These are phyloP conservation scores for Claviceps arundinis DNA, from an alignment of 2,329 filamentous ascomycete genomes.

Conservation along the genomic window DNA sequence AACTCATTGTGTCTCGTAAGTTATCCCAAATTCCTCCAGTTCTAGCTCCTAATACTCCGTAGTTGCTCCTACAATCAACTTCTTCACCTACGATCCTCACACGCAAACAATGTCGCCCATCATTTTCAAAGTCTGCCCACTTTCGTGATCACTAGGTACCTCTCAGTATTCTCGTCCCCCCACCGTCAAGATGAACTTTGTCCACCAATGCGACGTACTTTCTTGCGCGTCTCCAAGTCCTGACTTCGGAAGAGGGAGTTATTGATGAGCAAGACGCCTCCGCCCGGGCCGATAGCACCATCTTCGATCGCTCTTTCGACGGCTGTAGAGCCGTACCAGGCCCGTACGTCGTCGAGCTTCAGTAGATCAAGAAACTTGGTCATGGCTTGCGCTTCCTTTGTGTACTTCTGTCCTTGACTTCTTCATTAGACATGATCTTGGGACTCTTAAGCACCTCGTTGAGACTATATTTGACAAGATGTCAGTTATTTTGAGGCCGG, in stretches of 20 bases:
- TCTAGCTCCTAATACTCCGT: no score
- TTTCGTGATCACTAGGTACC: conserved; percentile 66
- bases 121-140: conserved; percentile 70
- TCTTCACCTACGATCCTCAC: not conserved
- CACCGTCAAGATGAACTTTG: conserved; percentile 72
- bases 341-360: conserved; percentile 71
- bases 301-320: conserved; percentile 74
- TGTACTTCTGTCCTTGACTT: conserved; percentile 55
- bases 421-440: conserved; percentile 65
- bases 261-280: conserved; percentile 73
- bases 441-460: conserved; percentile 76
- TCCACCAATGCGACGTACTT: conserved; percentile 78
- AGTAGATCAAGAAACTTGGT: conserved; percentile 70
- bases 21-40: no score
- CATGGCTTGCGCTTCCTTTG: conserved; percentile 70
- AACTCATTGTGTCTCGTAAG: no score
- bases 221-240: conserved; percentile 60
- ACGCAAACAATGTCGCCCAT: conserved; percentile 60
- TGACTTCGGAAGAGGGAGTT: conserved; percentile 79
- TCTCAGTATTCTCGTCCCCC: conserved; percentile 78
- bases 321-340: conserved; percentile 79
- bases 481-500: conserved; percentile 37
- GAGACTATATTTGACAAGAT: conserved; percentile 24
- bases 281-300: conserved; percentile 76
- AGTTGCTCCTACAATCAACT: no score